phyloP scores from a whole-genome alignment of 2,329 filamentous ascomycete species.

The Massarina eburnea region DNA sequence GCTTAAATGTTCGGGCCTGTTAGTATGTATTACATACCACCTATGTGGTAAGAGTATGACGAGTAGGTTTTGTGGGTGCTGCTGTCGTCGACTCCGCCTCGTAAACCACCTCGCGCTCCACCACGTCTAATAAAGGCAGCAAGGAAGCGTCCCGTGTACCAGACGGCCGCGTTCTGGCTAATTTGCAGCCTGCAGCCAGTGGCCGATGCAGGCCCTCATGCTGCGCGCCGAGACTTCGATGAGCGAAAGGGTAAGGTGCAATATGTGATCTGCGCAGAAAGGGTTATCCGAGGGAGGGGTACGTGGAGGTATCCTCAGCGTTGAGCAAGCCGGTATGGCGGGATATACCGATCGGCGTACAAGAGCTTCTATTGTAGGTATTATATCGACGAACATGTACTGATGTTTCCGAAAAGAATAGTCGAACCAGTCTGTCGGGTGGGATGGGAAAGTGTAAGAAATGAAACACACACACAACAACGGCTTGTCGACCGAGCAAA shows the following conservation, averaged over 20 bases:
- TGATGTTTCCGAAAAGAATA: slow-evolving; percentile 11
- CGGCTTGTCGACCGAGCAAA: not conserved
- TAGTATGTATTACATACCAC: too few relatives aligned
- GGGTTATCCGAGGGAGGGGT: slow-evolving; percentile 9
- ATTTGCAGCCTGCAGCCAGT: too few relatives aligned
- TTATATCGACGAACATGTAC: too few relatives aligned
- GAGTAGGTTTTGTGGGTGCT: too few relatives aligned
- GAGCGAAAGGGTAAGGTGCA: slow-evolving; percentile 18
- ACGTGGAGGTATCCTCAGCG: not conserved
- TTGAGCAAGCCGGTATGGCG: not conserved
- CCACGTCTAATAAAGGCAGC: too few relatives aligned
- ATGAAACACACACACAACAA: not conserved
- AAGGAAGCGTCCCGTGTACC: too few relatives aligned
- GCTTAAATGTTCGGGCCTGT: too few relatives aligned
- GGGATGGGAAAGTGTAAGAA: slow-evolving; percentile 1
- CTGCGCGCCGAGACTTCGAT: slow-evolving; percentile 1
- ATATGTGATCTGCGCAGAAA: slow-evolving; percentile 15
- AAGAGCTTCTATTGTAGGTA: slow-evolving; percentile 6
- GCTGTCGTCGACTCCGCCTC: too few relatives aligned
- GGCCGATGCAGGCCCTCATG: slow-evolving; percentile 5
- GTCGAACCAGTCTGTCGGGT: slow-evolving; percentile 10
- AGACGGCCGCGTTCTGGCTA: too few relatives aligned
- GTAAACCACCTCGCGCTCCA: too few relatives aligned
- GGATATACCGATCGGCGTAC: not conserved
- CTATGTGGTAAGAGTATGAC: too few relatives aligned